phyloP scores from a whole-genome alignment of 257 asterid species.

The Gardenia jasminoides region DNA sequence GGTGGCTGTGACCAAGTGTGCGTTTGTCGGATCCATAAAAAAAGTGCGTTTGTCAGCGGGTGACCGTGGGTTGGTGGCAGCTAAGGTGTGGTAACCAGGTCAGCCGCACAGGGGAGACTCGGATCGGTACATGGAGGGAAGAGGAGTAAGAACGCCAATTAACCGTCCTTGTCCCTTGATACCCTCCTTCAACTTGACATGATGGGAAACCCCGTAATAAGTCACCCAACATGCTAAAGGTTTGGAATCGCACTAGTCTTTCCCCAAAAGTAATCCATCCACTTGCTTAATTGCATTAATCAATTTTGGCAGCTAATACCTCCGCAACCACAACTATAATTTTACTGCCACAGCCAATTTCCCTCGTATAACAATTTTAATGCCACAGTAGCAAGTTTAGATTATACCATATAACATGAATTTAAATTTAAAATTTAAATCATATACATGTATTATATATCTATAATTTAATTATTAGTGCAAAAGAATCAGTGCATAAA shows the following conservation, averaged over 20 bases:
- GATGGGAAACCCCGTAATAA: background rate
- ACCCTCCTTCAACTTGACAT: constrained; percentile 14
- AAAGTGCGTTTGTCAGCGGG: background rate
- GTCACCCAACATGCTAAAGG: background rate
- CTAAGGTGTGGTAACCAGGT: background rate
- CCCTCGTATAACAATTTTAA: too few relatives aligned
- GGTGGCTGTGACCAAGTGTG: background rate
- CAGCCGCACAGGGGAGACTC: background rate
- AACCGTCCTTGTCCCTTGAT: background rate
- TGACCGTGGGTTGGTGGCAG: background rate
- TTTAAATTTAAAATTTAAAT: too few relatives aligned
- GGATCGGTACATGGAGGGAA: background rate
- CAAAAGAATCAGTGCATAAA: too few relatives aligned
- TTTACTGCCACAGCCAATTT: too few relatives aligned
- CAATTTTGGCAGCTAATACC: too few relatives aligned
- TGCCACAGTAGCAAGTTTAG: too few relatives aligned
- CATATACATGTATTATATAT: too few relatives aligned
- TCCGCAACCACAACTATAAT: too few relatives aligned
- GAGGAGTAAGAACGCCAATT: background rate
- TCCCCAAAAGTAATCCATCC: background rate
- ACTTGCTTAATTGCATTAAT: too few relatives aligned
- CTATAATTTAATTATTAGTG: too few relatives aligned
- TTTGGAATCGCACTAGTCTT: background rate
- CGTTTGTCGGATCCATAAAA: too few relatives aligned
- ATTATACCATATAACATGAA: too few relatives aligned